phyloP scores from a whole-genome alignment of 176 grass and related monocot genomes.

The Aegilops speltoides region DNA sequence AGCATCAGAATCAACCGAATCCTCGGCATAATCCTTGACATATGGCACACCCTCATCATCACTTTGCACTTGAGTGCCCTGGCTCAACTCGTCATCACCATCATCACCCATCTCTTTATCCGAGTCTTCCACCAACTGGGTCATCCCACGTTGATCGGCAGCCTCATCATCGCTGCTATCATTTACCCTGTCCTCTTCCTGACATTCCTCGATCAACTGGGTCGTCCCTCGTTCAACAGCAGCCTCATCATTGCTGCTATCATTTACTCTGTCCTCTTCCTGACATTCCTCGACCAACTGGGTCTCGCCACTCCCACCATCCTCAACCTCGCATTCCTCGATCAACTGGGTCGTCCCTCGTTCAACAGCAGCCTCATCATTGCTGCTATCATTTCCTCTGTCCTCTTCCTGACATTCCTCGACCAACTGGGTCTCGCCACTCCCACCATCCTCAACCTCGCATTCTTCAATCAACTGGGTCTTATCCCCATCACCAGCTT shows the following conservation, averaged over 20 bases:
- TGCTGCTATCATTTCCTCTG: background rate
- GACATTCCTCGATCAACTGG: slow-evolving; percentile 16
- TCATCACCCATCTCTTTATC: slow-evolving; percentile 32
- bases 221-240: slow-evolving; percentile 26
- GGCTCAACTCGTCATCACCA: background rate
- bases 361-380: background rate
- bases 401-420: slow-evolving; percentile 17
- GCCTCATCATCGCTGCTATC: background rate
- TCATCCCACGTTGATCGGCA: slow-evolving; percentile 20
- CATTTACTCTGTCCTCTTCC: slow-evolving; percentile 5
- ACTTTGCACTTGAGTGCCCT: slow-evolving; percentile 27
- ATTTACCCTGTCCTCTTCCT: too few relatives aligned
- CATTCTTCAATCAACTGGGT: slow-evolving; percentile 34
- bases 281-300: slow-evolving; percentile 26
- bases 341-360: slow-evolving; percentile 44
- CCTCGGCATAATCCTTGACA: background rate
- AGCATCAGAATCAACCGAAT: slow-evolving; percentile 46
- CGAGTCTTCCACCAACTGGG: slow-evolving; percentile 39
- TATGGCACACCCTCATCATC: slow-evolving; percentile 13
- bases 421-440: slow-evolving; percentile 15
- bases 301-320: background rate
- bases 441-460: background rate
- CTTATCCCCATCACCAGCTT: background rate
- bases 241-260: background rate
- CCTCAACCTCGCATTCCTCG: background rate